Evolutionary conservation across 805 yeast genomes (phyloP).

Genomic region (Metschnikowia arizonensis): DNA sequence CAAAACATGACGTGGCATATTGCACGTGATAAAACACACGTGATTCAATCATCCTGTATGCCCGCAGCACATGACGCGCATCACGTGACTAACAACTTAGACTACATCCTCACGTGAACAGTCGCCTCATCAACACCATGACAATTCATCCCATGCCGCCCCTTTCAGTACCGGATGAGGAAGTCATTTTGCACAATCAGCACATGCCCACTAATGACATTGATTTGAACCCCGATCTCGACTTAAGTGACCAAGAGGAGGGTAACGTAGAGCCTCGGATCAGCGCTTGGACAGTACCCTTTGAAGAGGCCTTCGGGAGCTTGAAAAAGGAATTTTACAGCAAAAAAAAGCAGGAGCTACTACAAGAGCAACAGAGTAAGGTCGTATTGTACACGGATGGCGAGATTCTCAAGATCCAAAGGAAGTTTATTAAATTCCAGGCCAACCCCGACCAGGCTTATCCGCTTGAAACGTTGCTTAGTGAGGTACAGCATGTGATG

Average conservation of each 20-base stretch:
- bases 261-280: conserved; percentile 13
- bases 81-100: no score
- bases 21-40: no score
- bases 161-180: conserved; percentile 35
- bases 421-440: conserved; percentile 38
- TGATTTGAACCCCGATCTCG: conserved; percentile 40
- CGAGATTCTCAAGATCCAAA: conserved; percentile 16
- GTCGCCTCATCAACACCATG: neutral
- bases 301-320: conserved; percentile 26
- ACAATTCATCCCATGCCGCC: conserved; percentile 32
- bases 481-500: conserved; percentile 46
- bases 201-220: conserved; percentile 21
- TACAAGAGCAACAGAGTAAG: conserved; percentile 49
- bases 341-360: conserved; percentile 6
- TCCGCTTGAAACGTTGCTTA: conserved; percentile 31
- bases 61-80: no score
- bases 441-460: conserved; percentile 27
- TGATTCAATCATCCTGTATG: no score
- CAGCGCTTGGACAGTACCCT: conserved; percentile 18
- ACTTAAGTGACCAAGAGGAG: conserved; percentile 22
- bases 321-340: conserved; percentile 15
- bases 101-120: conserved; percentile 3
- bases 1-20: no score
- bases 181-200: conserved; percentile 28
- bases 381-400: conserved; percentile 22